A percentile compares a stretch with the other conserved stretches of the same genome.
These are phyloP conservation scores for Arthrobotrys sphaeroides DNA, from an alignment of 2,329 filamentous ascomycete genomes.

Conservation along the genomic window DNA sequence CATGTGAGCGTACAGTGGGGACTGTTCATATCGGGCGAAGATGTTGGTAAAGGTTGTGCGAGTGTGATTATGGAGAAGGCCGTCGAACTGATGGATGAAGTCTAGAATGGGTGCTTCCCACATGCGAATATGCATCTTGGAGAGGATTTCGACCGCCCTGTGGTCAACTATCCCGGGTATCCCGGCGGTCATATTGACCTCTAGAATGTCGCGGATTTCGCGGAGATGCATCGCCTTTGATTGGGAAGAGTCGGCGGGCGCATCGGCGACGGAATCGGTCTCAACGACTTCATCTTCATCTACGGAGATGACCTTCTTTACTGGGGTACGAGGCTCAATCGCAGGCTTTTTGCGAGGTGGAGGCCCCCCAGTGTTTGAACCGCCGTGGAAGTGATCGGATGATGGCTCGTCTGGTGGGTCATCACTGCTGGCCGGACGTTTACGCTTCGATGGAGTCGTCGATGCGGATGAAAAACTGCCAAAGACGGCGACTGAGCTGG, in stretches of 20 bases:
- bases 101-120: constrained; percentile 53
- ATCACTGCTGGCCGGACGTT: constrained; percentile 30
- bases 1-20: constrained; percentile 58
- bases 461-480: constrained; percentile 30
- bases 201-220: constrained; percentile 56
- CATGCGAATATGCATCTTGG: constrained; percentile 51
- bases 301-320: constrained; percentile 28
- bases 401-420: constrained; percentile 45
- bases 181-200: constrained; percentile 51
- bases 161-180: constrained; percentile 57
- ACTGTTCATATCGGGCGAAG: constrained; percentile 55
- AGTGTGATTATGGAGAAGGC: constrained; percentile 44
- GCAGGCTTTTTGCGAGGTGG: constrained; percentile 50
- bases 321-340: constrained; percentile 16
- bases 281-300: constrained; percentile 45
- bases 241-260: neutral
- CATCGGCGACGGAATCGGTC: constrained; percentile 24
- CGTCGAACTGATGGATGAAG: constrained; percentile 49
- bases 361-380: constrained; percentile 1
- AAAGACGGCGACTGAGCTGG: neutral
- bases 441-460: constrained; percentile 26
- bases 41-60: constrained; percentile 39
- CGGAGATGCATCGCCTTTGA: constrained; percentile 53
- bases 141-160: constrained; percentile 55
- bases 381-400: constrained; percentile 24